A percentile compares a stretch with the other conserved stretches of the same genome.
Conservation (phyloP, 345 rosid species). For the Syzygium aromaticum region DNA sequence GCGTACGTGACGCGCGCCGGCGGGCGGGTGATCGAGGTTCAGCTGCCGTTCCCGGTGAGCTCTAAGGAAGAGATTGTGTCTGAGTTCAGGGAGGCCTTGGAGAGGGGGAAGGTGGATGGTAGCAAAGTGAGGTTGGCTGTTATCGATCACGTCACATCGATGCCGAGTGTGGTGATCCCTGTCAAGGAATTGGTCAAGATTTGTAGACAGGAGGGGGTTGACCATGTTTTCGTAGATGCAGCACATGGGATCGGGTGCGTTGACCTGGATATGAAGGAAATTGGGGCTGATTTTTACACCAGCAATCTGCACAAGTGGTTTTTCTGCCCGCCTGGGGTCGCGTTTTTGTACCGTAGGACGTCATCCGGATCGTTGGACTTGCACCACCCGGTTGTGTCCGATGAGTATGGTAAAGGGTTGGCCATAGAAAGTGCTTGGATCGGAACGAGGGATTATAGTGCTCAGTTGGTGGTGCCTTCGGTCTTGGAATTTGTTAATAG, state of each 20-base stretch:
- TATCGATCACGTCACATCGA: constrained; percentile 89
- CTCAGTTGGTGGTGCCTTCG: constrained; percentile 78
- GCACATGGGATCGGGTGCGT: constrained; percentile 93
- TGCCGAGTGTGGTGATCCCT: constrained; percentile 87
- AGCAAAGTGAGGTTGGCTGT: constrained; percentile 71
- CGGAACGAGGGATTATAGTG: constrained; percentile 86
- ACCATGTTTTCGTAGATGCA: constrained; percentile 84
- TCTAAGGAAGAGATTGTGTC: constrained; percentile 51
- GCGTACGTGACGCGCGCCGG: constrained; percentile 87
- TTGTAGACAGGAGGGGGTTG: constrained; percentile 86
- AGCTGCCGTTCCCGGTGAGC: constrained; percentile 70
- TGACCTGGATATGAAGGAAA: constrained; percentile 75
- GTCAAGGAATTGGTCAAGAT: constrained; percentile 69
- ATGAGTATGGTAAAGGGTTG: constrained; percentile 86
- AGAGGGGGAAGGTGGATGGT: constrained; percentile 56
- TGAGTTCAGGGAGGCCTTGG: constrained; percentile 54
- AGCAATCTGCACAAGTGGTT: constrained; percentile 94
- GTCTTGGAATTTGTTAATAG: constrained; percentile 69
- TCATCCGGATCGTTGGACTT: constrained; percentile 24
- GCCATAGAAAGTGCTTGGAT: constrained; percentile 89
- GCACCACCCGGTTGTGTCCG: constrained; percentile 94
- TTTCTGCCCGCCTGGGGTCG: constrained; percentile 88
- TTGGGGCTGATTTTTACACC: constrained; percentile 88
- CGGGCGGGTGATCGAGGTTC: constrained; percentile 76
- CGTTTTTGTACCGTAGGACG: constrained; percentile 71